A percentile compares a stretch with the other conserved stretches of the same genome.
Conservation (phyloP, 2,329 filamentous ascomycete species). For the Apiospora aurea region DNA sequence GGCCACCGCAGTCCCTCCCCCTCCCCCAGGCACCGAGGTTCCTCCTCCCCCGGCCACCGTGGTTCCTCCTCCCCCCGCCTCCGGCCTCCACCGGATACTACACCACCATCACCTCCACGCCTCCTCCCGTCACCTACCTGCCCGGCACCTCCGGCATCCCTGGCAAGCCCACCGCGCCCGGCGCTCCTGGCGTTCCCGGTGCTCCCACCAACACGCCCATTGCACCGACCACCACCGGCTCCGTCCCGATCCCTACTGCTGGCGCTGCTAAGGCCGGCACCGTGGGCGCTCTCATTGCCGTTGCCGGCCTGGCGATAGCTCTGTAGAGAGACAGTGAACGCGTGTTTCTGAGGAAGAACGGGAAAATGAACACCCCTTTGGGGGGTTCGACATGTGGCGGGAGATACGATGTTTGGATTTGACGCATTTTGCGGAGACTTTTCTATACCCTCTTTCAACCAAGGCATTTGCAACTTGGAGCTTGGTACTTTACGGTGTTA, state of each 20-base stretch:
- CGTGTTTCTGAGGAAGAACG: not conserved
- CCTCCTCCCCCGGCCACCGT: conserved; percentile 24
- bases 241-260: conserved; percentile 44
- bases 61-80: conserved; percentile 9
- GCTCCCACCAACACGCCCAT: conserved; percentile 39
- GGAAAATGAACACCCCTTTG: not conserved
- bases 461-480: not conserved
- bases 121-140: conserved; percentile 34
- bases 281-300: conserved; percentile 48
- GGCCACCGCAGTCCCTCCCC: conserved; percentile 23
- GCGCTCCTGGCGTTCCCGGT: not conserved
- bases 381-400: not conserved
- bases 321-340: not conserved
- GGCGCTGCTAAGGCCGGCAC: conserved; percentile 46
- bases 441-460: conserved; percentile 25
- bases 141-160: conserved; percentile 30
- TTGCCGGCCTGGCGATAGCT: conserved; percentile 26
- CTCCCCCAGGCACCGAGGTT: conserved; percentile 22
- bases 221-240: conserved; percentile 35
- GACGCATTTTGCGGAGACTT: conserved; percentile 16
- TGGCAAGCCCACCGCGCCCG: conserved; percentile 2
- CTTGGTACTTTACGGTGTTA: conserved; percentile 22
- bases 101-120: conserved; percentile 35
- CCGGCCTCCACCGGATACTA: conserved; percentile 28
- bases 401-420: conserved; percentile 12